Percentiles rank a stretch among this genome's conserved stretches.
These are phyloP conservation scores for Candida ulmi DNA, from an alignment of 805 yeast genomes.

Conservation along the genomic window DNA sequence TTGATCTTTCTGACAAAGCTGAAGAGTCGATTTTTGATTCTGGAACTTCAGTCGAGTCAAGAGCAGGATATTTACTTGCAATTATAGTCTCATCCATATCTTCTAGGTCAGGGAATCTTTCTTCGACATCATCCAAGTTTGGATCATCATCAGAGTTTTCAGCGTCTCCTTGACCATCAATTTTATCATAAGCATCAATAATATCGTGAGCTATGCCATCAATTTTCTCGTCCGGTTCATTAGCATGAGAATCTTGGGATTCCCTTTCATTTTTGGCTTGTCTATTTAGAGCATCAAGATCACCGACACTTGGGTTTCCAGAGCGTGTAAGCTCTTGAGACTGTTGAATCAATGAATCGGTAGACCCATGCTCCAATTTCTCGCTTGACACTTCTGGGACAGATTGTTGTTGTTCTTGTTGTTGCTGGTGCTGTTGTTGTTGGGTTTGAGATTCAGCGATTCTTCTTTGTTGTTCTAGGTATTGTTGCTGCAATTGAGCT, in stretches of 20 bases:
- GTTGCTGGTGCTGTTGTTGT: too few relatives aligned
- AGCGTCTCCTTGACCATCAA: too few relatives aligned
- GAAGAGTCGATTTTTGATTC: not conserved
- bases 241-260: not conserved
- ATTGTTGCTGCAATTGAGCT: conserved; percentile 17
- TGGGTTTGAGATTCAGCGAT: conserved; percentile 10
- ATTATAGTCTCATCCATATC: conserved; percentile 16
- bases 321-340: conserved; percentile 18
- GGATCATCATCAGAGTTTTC: conserved; percentile 15
- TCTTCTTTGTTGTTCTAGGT: conserved; percentile 14
- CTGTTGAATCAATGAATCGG: conserved; percentile 6
- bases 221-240: not conserved
- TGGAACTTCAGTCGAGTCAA: not conserved
- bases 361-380: not conserved
- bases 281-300: conserved; percentile 5
- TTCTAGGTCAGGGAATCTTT: conserved; percentile 47
- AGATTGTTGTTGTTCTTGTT: too few relatives aligned
- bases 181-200: not conserved
- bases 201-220: not conserved
- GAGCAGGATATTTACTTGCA: conserved; percentile 10
- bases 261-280: conserved; percentile 1
- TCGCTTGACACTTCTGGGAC: conserved; percentile 1
- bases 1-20: conserved; percentile 1
- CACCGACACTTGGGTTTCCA: conserved; percentile 22
- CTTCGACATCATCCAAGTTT: conserved; percentile 42